phyloP scores from a whole-genome alignment of 1,284 basidiomycete species.

The Takashimella tepidaria region DNA sequence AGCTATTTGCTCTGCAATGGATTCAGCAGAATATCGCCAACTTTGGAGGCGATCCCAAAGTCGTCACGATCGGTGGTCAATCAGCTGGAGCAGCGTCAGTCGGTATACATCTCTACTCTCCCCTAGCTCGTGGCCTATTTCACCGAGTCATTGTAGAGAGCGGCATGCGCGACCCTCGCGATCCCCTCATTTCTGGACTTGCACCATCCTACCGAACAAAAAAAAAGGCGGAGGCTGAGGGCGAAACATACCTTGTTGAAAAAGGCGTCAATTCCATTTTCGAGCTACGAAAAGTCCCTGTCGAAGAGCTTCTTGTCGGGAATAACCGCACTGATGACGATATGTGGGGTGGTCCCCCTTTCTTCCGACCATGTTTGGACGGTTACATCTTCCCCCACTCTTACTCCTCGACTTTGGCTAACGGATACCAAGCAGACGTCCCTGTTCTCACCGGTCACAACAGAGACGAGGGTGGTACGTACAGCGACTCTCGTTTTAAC shows the following conservation, averaged over 20 bases:
- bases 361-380: background rate
- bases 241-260: background rate
- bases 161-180: background rate
- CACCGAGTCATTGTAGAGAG: background rate
- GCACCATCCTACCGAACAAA: background rate
- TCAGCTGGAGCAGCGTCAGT: background rate
- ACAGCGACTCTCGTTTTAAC: background rate
- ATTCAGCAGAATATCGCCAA: conserved; percentile 57
- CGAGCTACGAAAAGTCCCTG: background rate
- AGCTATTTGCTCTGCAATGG: conserved; percentile 52
- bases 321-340: background rate
- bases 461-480: background rate
- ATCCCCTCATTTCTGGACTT: background rate
- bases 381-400: background rate
- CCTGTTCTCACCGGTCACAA: background rate
- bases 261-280: background rate
- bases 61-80: conserved; percentile 43
- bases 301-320: background rate
- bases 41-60: conserved; percentile 61
- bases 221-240: background rate
- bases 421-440: background rate
- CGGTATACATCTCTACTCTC: background rate
- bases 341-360: background rate
- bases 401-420: background rate
- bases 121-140: background rate